Conservation (phyloP, 163 green algal genomes). For the Scenedesmus sp. region DNA sequence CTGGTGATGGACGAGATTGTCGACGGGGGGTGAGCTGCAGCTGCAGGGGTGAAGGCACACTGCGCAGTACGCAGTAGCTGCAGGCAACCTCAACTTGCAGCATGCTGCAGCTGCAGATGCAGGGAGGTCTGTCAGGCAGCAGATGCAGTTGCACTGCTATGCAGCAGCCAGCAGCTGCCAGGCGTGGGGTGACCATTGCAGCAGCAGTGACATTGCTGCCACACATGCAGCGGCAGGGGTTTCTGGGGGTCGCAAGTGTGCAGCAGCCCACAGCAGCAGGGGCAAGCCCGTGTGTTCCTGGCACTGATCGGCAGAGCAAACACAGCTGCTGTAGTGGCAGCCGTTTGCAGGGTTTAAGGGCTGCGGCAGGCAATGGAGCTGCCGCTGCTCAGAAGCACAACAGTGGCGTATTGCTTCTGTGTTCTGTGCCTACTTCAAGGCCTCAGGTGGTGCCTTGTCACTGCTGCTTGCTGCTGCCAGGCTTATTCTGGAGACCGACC, state of each 20-base stretch:
- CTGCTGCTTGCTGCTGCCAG: conserved; percentile 66
- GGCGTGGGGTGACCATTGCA: not conserved
- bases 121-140: not conserved
- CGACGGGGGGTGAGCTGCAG: conserved; percentile 88
- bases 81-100: not conserved
- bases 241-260: no score
- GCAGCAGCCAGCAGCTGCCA: no score
- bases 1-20: conserved; percentile 98
- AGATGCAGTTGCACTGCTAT: not conserved
- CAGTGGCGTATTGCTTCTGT: no score
- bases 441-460: not conserved
- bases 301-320: no score
- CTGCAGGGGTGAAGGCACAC: not conserved
- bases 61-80: not conserved
- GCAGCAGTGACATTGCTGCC: not conserved
- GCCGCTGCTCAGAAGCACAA: no score
- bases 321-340: not conserved
- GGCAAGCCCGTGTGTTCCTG: no score
- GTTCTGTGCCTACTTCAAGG: not conserved
- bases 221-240: not conserved
- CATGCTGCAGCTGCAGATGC: not conserved
- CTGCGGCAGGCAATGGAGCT: not conserved
- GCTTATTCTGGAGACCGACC: conserved; percentile 97
- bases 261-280: no score
- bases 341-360: no score